A percentile compares a stretch with the other conserved stretches of the same genome.
These are phyloP conservation scores for Ilex paraguariensis DNA, from an alignment of 305 asterid species.

Conservation along the genomic window DNA sequence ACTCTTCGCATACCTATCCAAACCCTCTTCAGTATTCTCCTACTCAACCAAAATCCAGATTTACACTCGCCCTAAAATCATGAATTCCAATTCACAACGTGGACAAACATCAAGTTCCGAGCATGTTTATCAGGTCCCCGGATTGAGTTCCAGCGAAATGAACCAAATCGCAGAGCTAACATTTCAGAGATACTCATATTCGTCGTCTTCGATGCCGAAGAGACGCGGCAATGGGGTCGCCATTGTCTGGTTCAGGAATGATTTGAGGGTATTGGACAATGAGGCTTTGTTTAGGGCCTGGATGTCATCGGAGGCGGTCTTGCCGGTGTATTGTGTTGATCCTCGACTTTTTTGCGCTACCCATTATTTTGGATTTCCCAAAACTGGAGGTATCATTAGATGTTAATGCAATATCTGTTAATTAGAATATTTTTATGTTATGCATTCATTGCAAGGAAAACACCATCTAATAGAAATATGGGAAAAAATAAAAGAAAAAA, in stretches of 20 bases:
- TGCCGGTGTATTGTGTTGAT: constrained; percentile 88
- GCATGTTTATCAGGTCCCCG: constrained; percentile 41
- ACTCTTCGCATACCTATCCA: no score
- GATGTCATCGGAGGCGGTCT: constrained; percentile 63
- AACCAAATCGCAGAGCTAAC: constrained; percentile 43
- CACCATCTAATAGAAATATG: no score
- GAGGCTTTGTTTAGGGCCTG: constrained; percentile 78
- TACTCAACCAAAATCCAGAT: no score
- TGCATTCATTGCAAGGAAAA: not conserved
- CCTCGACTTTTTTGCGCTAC: constrained; percentile 63
- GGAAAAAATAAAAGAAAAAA: no score
- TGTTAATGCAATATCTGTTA: not conserved
- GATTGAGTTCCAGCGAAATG: constrained; percentile 48
- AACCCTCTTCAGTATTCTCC: no score
- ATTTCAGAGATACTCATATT: constrained; percentile 33
- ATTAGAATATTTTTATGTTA: not conserved
- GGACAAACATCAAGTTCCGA: no score
- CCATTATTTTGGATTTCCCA: constrained; percentile 74
- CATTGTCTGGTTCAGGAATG: constrained; percentile 90
- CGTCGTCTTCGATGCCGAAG: constrained; percentile 16
- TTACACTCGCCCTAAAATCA: no score
- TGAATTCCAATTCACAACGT: no score
- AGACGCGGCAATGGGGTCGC: constrained; percentile 72
- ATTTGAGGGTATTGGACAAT: constrained; percentile 76
- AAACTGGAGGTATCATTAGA: constrained; percentile 68